Conservation (phyloP, 805 yeast genomes). For the Candida palmyrensis region DNA sequence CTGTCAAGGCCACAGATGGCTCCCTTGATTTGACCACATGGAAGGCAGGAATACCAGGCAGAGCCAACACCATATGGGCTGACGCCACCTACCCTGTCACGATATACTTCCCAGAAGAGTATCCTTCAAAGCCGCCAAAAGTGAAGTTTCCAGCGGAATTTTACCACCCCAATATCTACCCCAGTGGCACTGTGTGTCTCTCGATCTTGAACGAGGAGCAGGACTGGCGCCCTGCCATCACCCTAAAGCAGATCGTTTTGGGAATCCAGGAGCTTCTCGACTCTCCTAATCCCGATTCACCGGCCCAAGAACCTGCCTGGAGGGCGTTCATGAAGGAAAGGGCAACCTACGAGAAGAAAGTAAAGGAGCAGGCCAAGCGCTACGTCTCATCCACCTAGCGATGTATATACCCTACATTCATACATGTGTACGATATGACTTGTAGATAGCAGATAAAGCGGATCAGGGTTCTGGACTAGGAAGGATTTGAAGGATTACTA, state of each 20-base stretch:
- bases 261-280: conserved; percentile 91
- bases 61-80: conserved; percentile 79
- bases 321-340: conserved; percentile 72
- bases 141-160: conserved; percentile 85
- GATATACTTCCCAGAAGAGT: conserved; percentile 80
- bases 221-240: conserved; percentile 98
- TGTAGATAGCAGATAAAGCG: no score
- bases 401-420: no score
- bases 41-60: conserved; percentile 97
- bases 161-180: conserved; percentile 96
- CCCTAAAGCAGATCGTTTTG: conserved; percentile 79
- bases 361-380: conserved; percentile 71
- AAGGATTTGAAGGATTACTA: no score
- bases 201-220: conserved; percentile 90
- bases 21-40: conserved; percentile 78
- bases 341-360: conserved; percentile 66
- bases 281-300: conserved; percentile 90
- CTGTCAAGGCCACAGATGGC: conserved; percentile 75
- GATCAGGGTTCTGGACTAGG: no score
- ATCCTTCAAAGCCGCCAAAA: conserved; percentile 96
- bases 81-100: conserved; percentile 86
- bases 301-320: conserved; percentile 98
- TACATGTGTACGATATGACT: no score
- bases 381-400: conserved; percentile 32
- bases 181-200: conserved; percentile 94